Evolutionary conservation across 2,329 filamentous ascomycete species (phyloP), one percentile per base, ranked within the genome.

Genomic region (Diaporthe vexans): DNA sequence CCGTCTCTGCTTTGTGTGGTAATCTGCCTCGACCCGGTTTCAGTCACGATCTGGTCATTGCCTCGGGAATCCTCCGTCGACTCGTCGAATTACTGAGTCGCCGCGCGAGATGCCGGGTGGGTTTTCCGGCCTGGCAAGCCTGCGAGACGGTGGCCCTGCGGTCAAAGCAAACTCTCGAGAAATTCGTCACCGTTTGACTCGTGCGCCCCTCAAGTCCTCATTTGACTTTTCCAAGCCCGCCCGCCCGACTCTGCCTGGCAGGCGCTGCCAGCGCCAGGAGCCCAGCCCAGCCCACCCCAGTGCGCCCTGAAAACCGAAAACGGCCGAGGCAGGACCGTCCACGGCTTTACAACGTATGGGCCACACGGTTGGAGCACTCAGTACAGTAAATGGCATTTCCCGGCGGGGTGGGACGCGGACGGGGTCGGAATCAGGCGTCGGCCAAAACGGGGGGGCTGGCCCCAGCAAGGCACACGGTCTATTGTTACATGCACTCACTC

Each of bases 41-140:
- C 63, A 68, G 63, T 68, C 63, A 54, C 63, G 63, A 68, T 68
- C 63, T 68, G 48, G 63, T 54, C 63, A 68, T 68, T 54, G 63
- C 63, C 63, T 68, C 63, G 63, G 63, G 63, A 40, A 68, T 68
- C 63, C 63, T 68, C 63, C 63, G 63, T 68, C 63, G 48, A 68
- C 63, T 54, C 48, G 63, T 54, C 63, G 21, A 67, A 67, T 52
- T 67, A 24, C 63, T 67, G 63, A 67, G 46, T 67, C 63, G 63
- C 63, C 33, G 63, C 43, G 63, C 63, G 63, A 67, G 63, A 52
- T 67, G 63, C 63, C 63, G 63, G 63, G 63, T 52, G 63, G 63
- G 63, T 67, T 67, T 24, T 51, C 63, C 63, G 46, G 46, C 46
- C 46, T 54, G 63, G 48, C 63, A 68, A 40, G 48, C 63, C 48